Conservation (phyloP, 495 filamentous ascomycete species). For the Hypoxylon cercidicola region DNA sequence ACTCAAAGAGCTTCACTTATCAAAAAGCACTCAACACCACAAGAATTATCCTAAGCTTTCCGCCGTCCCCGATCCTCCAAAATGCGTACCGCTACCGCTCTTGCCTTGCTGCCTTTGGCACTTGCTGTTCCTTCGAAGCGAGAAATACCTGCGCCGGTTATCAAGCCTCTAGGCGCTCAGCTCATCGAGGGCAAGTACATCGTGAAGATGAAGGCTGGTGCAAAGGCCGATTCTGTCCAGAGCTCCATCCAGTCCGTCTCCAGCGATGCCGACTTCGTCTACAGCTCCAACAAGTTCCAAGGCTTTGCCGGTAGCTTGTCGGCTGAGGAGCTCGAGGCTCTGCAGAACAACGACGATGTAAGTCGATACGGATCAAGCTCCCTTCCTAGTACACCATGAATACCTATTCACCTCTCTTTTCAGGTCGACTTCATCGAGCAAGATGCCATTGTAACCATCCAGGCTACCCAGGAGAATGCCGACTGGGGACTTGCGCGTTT, state of each 20-base stretch:
- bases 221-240: conserved; percentile 44
- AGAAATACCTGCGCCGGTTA: conserved; percentile 38
- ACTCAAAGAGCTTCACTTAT: conserved; percentile 10
- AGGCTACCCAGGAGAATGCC: conserved; percentile 56
- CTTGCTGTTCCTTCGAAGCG: conserved; percentile 45
- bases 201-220: conserved; percentile 52
- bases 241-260: conserved; percentile 46
- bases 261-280: conserved; percentile 53
- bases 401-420: conserved; percentile 8
- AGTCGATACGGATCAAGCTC: conserved; percentile 12
- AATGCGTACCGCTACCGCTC: conserved; percentile 39
- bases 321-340: conserved; percentile 49
- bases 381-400: conserved; percentile 5
- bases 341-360: conserved; percentile 54
- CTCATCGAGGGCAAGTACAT: conserved; percentile 57
- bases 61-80: conserved; percentile 12
- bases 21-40: conserved; percentile 3
- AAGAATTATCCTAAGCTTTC: conserved; percentile 5
- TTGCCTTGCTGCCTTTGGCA: conserved; percentile 46
- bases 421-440: conserved; percentile 64
- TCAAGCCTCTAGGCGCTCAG: conserved; percentile 41
- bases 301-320: conserved; percentile 56
- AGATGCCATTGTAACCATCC: conserved; percentile 57
- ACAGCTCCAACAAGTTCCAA: conserved; percentile 53
- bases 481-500: conserved; percentile 68